Conservation (phyloP, 2,329 filamentous ascomycete species). For the Aureobasidium uvarum region DNA sequence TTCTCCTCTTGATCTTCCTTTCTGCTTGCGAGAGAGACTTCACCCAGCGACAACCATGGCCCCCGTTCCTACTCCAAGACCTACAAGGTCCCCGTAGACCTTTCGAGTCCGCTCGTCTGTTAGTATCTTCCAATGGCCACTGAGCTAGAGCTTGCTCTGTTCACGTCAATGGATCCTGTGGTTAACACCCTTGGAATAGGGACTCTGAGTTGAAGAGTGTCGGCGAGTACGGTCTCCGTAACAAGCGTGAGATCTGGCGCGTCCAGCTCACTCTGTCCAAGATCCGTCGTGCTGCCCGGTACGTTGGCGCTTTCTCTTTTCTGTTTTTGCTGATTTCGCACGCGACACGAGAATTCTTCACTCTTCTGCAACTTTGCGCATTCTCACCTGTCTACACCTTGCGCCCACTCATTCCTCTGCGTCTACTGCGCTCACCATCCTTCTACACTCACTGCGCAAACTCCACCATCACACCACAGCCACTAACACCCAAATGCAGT, state of each 20-base stretch:
- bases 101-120: constrained; percentile 99
- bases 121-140: constrained; percentile 85
- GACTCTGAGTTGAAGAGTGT: constrained; percentile 99
- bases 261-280: constrained; percentile 99
- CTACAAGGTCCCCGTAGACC: constrained; percentile 93
- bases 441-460: background rate
- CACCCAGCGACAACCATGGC: constrained; percentile 43
- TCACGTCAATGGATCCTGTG: constrained; percentile 80
- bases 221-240: constrained; percentile 99
- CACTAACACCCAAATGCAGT: constrained; percentile 55
- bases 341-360: constrained; percentile 17
- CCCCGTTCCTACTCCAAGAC: constrained; percentile 91
- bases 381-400: background rate
- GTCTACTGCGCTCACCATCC: too few relatives aligned
- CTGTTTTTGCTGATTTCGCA: constrained; percentile 22
- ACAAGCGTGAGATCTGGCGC: constrained; percentile 99
- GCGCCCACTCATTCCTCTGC: background rate
- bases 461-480: constrained; percentile 26
- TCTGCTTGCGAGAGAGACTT: constrained; percentile 7
- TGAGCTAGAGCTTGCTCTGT: constrained; percentile 98
- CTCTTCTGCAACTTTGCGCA: background rate
- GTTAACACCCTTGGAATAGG: constrained; percentile 69
- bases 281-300: constrained; percentile 99
- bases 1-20: background rate
- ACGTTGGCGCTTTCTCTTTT: constrained; percentile 44